phyloP scores from a whole-genome alignment of 495 filamentous ascomycete species.

The Sphaerosporella brunnea region DNA sequence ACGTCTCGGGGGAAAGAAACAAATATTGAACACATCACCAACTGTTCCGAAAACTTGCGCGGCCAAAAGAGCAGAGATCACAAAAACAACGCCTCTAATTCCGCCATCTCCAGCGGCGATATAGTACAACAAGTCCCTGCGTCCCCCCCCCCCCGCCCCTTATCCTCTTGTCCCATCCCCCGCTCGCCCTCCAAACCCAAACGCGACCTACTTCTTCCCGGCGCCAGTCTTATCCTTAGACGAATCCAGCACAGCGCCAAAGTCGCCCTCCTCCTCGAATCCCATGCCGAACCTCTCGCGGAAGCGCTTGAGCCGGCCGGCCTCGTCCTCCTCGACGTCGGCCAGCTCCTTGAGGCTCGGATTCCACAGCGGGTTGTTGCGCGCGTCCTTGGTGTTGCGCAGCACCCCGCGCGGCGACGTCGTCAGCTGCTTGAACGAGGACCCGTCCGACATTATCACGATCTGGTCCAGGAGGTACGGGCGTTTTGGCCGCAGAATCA shows the following conservation, averaged over 20 bases:
- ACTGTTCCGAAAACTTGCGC: too few species aligned
- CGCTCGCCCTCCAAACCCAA: background rate
- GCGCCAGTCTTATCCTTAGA: background rate
- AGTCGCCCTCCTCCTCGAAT: slow-evolving; percentile 3
- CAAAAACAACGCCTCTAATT: too few species aligned
- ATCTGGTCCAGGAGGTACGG: slow-evolving; percentile 96
- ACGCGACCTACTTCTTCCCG: background rate
- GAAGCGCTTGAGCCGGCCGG: slow-evolving; percentile 74
- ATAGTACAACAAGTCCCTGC: background rate
- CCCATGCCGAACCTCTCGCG: slow-evolving; percentile 51
- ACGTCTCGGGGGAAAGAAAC: too few species aligned
- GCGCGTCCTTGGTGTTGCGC: slow-evolving; percentile 60
- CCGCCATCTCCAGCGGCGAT: too few species aligned
- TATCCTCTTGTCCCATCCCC: background rate
- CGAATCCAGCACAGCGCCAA: background rate
- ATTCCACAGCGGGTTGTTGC: slow-evolving; percentile 83
- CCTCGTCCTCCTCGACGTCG: slow-evolving; percentile 90
- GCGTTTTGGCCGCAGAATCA: slow-evolving; percentile 67
- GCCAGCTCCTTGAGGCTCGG: slow-evolving; percentile 55
- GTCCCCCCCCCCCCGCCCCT: background rate
- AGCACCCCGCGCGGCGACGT: slow-evolving; percentile 67
- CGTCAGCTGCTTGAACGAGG: slow-evolving; percentile 70
- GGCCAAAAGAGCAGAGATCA: too few species aligned
- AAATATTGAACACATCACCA: too few species aligned
- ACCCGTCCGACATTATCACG: slow-evolving; percentile 81